Evolutionary conservation across 202 grass and related monocot species (phyloP).

Genomic region (Bolboschoenoplectus hybrid): DNA sequence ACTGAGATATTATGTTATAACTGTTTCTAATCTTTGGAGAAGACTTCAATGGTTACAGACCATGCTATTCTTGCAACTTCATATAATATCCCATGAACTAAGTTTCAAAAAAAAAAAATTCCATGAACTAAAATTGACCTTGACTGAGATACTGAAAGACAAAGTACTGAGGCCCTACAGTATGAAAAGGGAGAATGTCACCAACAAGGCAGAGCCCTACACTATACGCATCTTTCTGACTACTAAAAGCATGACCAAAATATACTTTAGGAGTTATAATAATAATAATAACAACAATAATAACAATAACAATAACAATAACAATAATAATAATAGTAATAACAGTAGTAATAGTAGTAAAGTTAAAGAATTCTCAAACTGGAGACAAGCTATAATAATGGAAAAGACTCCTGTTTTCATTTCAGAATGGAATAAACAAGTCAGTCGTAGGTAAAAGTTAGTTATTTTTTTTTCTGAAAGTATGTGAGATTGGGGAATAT

Average conservation of each 20-base stretch:
- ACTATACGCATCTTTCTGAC: neutral
- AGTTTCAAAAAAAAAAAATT: no score
- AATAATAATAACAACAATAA: neutral
- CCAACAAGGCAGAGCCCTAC: neutral
- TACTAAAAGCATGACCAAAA: neutral
- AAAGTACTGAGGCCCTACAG: neutral
- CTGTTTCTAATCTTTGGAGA: neutral
- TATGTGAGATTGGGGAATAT: neutral
- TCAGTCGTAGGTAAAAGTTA: neutral
- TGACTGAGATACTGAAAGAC: neutral
- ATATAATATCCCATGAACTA: conserved; percentile 5
- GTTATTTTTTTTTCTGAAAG: neutral
- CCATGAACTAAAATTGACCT: neutral
- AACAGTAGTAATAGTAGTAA: neutral
- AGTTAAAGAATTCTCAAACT: neutral
- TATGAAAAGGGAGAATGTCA: neutral
- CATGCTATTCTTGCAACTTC: neutral
- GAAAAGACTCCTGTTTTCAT: neutral
- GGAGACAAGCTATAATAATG: neutral
- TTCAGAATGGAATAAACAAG: neutral
- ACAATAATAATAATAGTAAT: neutral
- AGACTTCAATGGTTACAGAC: neutral
- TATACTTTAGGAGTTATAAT: neutral
- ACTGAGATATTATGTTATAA: neutral
- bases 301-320: neutral